Conservation (phyloP, 2,329 filamentous ascomycete species). For the Aspergillus spinulosporus region DNA sequence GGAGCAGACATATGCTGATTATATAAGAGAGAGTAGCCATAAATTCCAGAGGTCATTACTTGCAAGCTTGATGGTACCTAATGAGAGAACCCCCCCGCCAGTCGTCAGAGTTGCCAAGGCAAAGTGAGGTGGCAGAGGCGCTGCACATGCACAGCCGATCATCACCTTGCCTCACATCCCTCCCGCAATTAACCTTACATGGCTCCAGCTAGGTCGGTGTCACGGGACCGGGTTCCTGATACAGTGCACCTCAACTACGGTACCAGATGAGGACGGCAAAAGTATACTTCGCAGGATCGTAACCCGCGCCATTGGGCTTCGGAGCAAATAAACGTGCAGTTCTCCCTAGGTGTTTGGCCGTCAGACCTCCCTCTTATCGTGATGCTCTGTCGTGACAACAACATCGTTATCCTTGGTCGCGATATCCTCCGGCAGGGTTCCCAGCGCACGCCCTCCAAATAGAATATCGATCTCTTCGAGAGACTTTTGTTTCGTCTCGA, state of each 20-base stretch:
- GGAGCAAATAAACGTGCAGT: too few relatives aligned
- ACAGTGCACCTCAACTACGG: background rate
- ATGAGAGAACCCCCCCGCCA: too few relatives aligned
- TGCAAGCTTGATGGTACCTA: too few relatives aligned
- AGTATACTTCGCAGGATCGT: too few relatives aligned
- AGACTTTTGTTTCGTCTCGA: constrained; percentile 54
- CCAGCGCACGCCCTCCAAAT: constrained; percentile 55
- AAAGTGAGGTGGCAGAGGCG: background rate
- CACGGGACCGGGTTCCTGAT: background rate
- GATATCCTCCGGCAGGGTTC: constrained; percentile 40
- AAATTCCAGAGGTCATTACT: too few relatives aligned
- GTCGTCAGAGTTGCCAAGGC: background rate
- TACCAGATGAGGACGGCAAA: too few relatives aligned
- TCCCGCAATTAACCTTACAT: background rate
- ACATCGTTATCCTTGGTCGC: background rate
- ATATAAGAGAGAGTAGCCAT: too few relatives aligned
- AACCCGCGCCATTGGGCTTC: too few relatives aligned
- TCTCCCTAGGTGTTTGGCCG: background rate
- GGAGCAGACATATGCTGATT: too few relatives aligned
- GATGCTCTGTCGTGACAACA: background rate
- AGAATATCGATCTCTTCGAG: constrained; percentile 61
- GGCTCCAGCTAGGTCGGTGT: background rate
- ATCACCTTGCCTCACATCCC: background rate
- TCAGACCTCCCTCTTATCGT: constrained; percentile 2
- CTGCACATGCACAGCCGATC: background rate